These are phyloP conservation scores for Amaranthus palmeri DNA, from an alignment of 148 eudicot genomes.

Conservation along the genomic window DNA sequence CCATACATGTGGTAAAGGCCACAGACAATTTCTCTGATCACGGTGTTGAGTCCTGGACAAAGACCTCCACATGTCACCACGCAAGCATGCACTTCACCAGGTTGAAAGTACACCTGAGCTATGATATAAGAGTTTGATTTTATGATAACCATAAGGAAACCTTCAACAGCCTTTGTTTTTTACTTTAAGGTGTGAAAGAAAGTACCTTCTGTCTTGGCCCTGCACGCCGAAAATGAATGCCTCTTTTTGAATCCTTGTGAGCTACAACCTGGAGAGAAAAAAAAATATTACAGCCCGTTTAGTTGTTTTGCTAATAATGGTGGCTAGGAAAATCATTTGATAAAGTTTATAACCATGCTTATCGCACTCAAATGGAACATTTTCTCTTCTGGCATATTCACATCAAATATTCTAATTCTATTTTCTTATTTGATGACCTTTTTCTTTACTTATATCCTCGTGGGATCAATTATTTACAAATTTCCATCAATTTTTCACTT, in stretches of 20 bases:
- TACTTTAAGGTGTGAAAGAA: neutral
- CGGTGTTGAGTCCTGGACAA: conserved; percentile 90
- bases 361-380: no score
- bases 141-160: conserved; percentile 5
- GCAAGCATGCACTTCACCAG: conserved; percentile 84
- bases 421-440: no score
- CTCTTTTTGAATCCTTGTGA: conserved; percentile 72
- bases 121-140: conserved; percentile 18
- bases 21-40: conserved; percentile 79
- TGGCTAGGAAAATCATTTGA: no score
- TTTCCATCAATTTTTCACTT: no score
- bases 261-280: conserved; percentile 50
- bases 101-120: conserved; percentile 63
- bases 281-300: neutral
- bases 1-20: conserved; percentile 83
- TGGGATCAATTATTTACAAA: no score
- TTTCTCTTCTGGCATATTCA: no score
- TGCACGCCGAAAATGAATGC: conserved; percentile 79
- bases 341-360: no score
- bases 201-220: conserved; percentile 79
- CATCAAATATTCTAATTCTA: no score
- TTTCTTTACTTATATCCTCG: no score
- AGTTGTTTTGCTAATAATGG: no score
- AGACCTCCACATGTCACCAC: conserved; percentile 92
- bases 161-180: neutral